Evolutionary conservation across 2,329 filamentous ascomycete species (phyloP), one percentile per base, ranked within the genome.

Genomic region (Ceratocystis ficicola): DNA sequence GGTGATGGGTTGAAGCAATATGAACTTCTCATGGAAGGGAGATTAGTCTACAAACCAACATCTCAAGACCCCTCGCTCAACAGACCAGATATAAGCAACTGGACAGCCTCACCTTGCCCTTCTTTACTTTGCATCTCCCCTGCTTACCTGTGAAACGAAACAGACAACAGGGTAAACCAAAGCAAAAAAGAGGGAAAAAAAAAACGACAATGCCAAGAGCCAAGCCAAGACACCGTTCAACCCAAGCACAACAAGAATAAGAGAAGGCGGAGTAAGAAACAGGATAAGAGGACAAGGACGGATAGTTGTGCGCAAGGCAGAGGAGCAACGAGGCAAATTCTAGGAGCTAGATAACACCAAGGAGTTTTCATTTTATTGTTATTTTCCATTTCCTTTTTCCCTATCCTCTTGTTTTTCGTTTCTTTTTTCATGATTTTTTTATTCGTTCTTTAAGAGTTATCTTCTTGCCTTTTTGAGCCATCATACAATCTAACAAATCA

Each of bases 181-280:
- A 20, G 28, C 2, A 32, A 30, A 59, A 32, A 22, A 55, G 25
- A 5, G 20, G 44, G 25, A 28, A 52, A 25, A 52, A 25, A 52
- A 52, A 22, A 52, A 25, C 20, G 7, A 20, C 28, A 59, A 32
- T 20, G 46, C 46, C 46, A 50, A 50, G 46, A 59, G 17, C 28
- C 25, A 30, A 59, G 52, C 52, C 32, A 59, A 59, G 52, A 59
- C 52, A 59, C 28, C n/a, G 52, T 59, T 59, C 52, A 59, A 59
- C 52, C 52, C 52, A 59, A 59, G 52, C 52, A 30, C 25, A 59
- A 30, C 25, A 59, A n/a, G 52, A 59, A 17, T 17, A 59, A 59
- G 52, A 32, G 52, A 8, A 20, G 52, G 28, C 52, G 52, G 28
- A 17, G 32, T 36, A 36, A 36, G 28, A 30, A 15, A n/a, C n/a